These are phyloP conservation scores for Barnettozyma vustinii DNA, from an alignment of 805 yeast species.

Conservation along the genomic window DNA sequence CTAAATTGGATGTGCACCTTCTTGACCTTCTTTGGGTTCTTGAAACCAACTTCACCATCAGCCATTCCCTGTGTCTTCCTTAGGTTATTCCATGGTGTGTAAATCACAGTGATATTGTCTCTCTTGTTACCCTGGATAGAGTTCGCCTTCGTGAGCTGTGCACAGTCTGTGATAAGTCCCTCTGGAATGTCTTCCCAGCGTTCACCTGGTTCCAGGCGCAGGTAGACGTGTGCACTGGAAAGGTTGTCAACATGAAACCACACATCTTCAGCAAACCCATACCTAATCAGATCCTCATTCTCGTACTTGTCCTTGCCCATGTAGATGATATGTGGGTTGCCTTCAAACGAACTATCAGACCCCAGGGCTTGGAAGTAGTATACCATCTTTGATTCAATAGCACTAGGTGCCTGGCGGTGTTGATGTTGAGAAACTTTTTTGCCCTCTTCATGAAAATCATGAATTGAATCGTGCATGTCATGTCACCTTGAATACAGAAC, in stretches of 20 bases:
- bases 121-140: slow-evolving; percentile 72
- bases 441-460: too few species aligned
- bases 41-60: slow-evolving; percentile 73
- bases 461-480: too few species aligned
- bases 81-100: slow-evolving; percentile 71
- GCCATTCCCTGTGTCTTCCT: slow-evolving; percentile 67
- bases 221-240: slow-evolving; percentile 73
- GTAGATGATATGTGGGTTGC: slow-evolving; percentile 37
- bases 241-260: slow-evolving; percentile 82
- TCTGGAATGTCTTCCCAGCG: slow-evolving; percentile 45
- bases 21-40: slow-evolving; percentile 49
- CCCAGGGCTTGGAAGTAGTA: slow-evolving; percentile 38
- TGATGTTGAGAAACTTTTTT: background rate
- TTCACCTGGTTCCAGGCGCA: slow-evolving; percentile 47
- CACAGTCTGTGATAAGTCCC: slow-evolving; percentile 47
- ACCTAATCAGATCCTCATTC: slow-evolving; percentile 54
- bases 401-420: background rate
- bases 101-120: slow-evolving; percentile 59
- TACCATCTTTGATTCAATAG: slow-evolving; percentile 30
- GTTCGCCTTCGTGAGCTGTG: slow-evolving; percentile 72
- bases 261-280: slow-evolving; percentile 58
- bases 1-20: slow-evolving; percentile 48
- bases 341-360: slow-evolving; percentile 26
- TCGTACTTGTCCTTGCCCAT: slow-evolving; percentile 77
- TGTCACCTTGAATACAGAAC: too few species aligned